A percentile compares a stretch with the other conserved stretches of the same genome.
These are phyloP conservation scores for Paramyrothecium sp. DNA, from an alignment of 2,329 filamentous ascomycete species.

Conservation along the genomic window DNA sequence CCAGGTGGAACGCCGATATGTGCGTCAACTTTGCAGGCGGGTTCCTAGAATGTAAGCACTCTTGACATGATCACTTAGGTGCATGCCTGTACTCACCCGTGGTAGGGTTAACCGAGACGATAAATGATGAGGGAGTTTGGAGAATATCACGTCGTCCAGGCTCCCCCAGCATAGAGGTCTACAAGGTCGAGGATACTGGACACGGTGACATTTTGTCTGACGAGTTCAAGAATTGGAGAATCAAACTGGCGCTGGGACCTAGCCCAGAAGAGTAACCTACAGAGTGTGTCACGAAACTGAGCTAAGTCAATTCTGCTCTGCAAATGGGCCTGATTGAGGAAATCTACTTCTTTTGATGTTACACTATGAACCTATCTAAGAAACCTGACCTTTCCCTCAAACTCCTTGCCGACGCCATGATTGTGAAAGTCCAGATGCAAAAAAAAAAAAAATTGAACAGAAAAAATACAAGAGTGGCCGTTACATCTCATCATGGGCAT, in stretches of 20 bases:
- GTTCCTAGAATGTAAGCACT: constrained; percentile 70
- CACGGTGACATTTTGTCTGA: constrained; percentile 74
- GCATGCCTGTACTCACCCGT: neutral
- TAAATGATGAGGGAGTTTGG: constrained; percentile 76
- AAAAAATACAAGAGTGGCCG: neutral
- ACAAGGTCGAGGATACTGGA: constrained; percentile 66
- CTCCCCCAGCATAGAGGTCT: constrained; percentile 68
- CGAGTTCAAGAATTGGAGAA: constrained; percentile 75
- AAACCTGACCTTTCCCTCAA: neutral
- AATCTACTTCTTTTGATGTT: constrained; percentile 3
- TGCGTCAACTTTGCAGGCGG: constrained; percentile 86
- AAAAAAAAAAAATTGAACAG: neutral
- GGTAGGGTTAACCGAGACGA: constrained; percentile 61
- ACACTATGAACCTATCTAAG: constrained; percentile 14
- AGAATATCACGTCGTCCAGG: constrained; percentile 67
- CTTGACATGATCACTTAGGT: neutral
- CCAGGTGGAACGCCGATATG: constrained; percentile 85
- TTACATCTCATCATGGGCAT: neutral
- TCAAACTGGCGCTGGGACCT: constrained; percentile 46
- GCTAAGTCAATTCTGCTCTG: neutral
- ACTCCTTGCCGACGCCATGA: neutral
- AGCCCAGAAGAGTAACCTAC: constrained; percentile 11
- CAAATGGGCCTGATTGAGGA: neutral
- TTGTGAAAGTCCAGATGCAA: neutral
- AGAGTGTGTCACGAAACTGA: constrained; percentile 1